These are phyloP conservation scores for Xylariaceae sp. DNA, from an alignment of 2,329 filamentous ascomycete species.

Conservation along the genomic window DNA sequence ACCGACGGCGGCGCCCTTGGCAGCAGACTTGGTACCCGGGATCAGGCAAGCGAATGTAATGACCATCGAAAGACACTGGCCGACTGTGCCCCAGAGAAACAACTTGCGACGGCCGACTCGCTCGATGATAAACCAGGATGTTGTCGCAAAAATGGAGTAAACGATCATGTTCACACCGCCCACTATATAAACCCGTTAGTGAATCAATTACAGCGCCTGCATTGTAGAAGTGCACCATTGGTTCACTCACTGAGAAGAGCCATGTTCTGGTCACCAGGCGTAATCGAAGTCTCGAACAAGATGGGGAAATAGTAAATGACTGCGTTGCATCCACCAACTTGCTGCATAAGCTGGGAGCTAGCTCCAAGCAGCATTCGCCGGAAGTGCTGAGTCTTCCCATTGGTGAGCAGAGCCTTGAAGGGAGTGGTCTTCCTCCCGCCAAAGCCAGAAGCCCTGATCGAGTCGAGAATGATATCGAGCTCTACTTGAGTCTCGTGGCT, in stretches of 20 bases:
- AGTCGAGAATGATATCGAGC: slow-evolving; percentile 54
- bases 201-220: no score
- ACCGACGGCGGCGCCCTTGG: slow-evolving; percentile 61
- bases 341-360: slow-evolving; percentile 54
- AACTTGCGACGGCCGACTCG: slow-evolving; percentile 38
- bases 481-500: slow-evolving; percentile 51
- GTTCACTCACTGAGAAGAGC: slow-evolving; percentile 44
- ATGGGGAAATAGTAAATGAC: slow-evolving; percentile 57
- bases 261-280: slow-evolving; percentile 33
- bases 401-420: slow-evolving; percentile 48
- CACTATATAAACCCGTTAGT: no score
- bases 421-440: slow-evolving; percentile 37
- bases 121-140: slow-evolving; percentile 46
- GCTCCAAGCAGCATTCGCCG: slow-evolving; percentile 55
- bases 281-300: slow-evolving; percentile 41
- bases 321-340: slow-evolving; percentile 49
- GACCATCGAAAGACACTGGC: slow-evolving; percentile 50
- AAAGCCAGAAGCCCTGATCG: slow-evolving; percentile 47
- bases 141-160: slow-evolving; percentile 53
- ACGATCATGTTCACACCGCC: slow-evolving; percentile 50
- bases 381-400: slow-evolving; percentile 59
- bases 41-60: slow-evolving; percentile 57
- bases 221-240: no score
- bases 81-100: slow-evolving; percentile 35
- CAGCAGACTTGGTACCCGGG: slow-evolving; percentile 52